These are phyloP conservation scores for Emergomyces pasteurianus DNA, from an alignment of 2,329 filamentous ascomycete genomes.

Conservation along the genomic window DNA sequence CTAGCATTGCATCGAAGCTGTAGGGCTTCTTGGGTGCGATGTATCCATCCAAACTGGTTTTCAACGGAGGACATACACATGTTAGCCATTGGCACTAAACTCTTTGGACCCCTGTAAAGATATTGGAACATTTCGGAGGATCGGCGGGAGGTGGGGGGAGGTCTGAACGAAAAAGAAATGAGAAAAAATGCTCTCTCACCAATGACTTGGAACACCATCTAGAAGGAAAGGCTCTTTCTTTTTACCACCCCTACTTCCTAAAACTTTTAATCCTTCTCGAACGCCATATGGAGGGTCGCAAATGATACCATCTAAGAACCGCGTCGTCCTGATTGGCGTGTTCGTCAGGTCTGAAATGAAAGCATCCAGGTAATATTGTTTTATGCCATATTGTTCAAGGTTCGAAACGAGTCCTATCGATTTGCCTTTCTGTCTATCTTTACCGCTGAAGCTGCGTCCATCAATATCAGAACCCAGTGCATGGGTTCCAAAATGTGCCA, in stretches of 20 bases:
- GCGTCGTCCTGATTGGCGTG: slow-evolving; percentile 52
- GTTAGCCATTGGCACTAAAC: not conserved
- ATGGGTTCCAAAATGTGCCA: slow-evolving; percentile 76
- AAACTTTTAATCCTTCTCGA: slow-evolving; percentile 76
- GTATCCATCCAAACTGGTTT: slow-evolving; percentile 48
- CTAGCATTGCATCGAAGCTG: slow-evolving; percentile 78
- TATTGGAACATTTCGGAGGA: not conserved
- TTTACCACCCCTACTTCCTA: slow-evolving; percentile 58
- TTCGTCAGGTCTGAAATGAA: slow-evolving; percentile 85
- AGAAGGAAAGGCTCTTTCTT: slow-evolving; percentile 45
- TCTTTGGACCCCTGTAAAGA: too few species aligned
- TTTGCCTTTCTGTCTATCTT: slow-evolving; percentile 35
- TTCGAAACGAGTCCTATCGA: slow-evolving; percentile 48
- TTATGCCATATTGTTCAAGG: slow-evolving; percentile 70
- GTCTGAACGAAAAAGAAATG: not conserved
- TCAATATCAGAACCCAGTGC: slow-evolving; percentile 89
- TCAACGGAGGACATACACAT: not conserved
- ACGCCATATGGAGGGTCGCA: slow-evolving; percentile 97
- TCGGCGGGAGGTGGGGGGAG: too few species aligned
- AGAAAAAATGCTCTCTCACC: slow-evolving; percentile 38
- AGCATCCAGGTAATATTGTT: slow-evolving; percentile 55
- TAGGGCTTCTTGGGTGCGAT: slow-evolving; percentile 86
- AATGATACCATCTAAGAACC: slow-evolving; percentile 77
- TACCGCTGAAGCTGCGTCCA: slow-evolving; percentile 65
- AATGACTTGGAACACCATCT: slow-evolving; percentile 57